Base-by-base conservation (phyloP, 208 protist genomes). In the Trypanosoma mega region DNA sequence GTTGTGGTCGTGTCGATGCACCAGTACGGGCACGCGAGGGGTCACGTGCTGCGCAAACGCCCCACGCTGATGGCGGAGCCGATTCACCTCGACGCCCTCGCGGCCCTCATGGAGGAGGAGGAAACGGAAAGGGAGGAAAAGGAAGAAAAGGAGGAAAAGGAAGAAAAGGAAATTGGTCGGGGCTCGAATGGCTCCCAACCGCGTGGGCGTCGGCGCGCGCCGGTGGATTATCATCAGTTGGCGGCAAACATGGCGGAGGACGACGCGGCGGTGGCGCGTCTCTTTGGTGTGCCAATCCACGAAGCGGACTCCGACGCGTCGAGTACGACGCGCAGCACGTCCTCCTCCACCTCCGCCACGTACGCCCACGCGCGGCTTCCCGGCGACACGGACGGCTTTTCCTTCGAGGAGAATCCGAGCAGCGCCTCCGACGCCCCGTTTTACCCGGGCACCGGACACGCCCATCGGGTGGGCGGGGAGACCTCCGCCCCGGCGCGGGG, bases 1-100 rank as follows among this genome's bases (percentile, higher is more conserved):
- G 89, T 98, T 4, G 76, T 98, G 0, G 97, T 97, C 47, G 72
- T 99, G 12, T 96, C 84, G 3, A 74, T 99, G 5, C 97, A 99
- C 64, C 81, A 97, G 48, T 86, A 97, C 69, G 73, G 79, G 31
- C 76, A 78, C 12, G 83, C 77, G 21, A 58, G 64, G 1, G 78
- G 75, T 0, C 90, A 93, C 70, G 64, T 89, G 7, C 60, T 95
- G 5, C 74, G 87, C 11, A 87, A 91, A 45, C 44, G 29, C 1
- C 65, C 63, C 2, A 51, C 69, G 18, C 53, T 63, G 7, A 51
- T 68, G 21, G 30, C 49, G 2, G 49, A 65, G 12, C 37, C 45
- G 2, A 68, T 75, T 30, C 44, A 60, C 16, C 14, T 72, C 11
- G 52, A 47, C 12, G 56, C 41, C 24, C 36, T 70, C 24, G 55